Percentiles rank a stretch among this genome's conserved stretches.
Conservation (phyloP, 352 stramenopile species). For the Phytophthora meadii region DNA sequence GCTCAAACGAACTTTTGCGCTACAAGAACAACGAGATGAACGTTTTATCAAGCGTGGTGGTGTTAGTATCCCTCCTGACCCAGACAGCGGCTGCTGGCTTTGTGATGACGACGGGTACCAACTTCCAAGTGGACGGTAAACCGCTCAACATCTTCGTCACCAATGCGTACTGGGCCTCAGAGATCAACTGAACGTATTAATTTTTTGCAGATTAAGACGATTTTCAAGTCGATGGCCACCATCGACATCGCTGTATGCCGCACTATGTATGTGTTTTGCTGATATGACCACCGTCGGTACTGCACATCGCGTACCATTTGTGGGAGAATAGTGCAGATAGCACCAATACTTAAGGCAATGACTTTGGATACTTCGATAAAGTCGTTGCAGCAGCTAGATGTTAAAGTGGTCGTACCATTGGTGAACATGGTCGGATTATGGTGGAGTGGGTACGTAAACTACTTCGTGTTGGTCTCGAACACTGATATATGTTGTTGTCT, state of each 20-base stretch:
- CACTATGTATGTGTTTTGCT: conserved; percentile 25
- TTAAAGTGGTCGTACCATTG: conserved; percentile 44
- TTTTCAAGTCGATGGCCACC: conserved; percentile 31
- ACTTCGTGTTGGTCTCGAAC: background rate
- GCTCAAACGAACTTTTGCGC: background rate
- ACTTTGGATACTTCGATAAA: conserved; percentile 39
- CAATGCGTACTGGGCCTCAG: conserved; percentile 40
- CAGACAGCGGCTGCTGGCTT: conserved; percentile 19
- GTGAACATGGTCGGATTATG: conserved; percentile 51
- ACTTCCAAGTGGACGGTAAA: conserved; percentile 31
- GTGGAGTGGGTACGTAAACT: conserved; percentile 30
- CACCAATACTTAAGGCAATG: conserved; percentile 33
- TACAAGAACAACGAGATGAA: background rate
- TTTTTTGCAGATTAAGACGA: conserved; percentile 21
- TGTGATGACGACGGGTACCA: conserved; percentile 36
- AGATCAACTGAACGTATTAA: conserved; percentile 20
- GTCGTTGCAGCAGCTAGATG: conserved; percentile 38
- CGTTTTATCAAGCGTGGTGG: background rate
- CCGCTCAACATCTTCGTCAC: conserved; percentile 43
- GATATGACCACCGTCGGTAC: conserved; percentile 26
- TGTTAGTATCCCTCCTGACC: conserved; percentile 1
- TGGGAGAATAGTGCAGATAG: conserved; percentile 34
- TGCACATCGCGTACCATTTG: conserved; percentile 38
- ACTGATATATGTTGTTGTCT: background rate
- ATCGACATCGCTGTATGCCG: conserved; percentile 43